Evolutionary conservation across 371 early-diverging fungal genomes (phyloP), one percentile per base, ranked within the genome.

Genomic region (Rhizopus stolonifer): DNA sequence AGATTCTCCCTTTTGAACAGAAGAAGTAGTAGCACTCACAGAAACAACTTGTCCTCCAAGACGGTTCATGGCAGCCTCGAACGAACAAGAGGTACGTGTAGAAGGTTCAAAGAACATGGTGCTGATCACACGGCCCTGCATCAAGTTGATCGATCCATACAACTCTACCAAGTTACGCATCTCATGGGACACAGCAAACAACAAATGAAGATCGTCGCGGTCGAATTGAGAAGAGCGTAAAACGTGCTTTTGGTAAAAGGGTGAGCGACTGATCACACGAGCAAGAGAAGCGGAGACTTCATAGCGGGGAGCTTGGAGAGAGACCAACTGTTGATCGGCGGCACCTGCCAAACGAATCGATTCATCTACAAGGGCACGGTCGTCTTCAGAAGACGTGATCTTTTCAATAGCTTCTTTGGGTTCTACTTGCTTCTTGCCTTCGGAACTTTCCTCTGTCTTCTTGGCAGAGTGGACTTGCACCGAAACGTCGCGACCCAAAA

Each of bases 181-280:
- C 75, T 98, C 97, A 54, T 94, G 93, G 1, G 98, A 97, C n/a
- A 94, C 87, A 39, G 93, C 93, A 74, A 98, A 98, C 52, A 98
- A 71, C 25, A 87, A 69, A 73, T 98, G 97, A 54, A 96, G 80
- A 55, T 96, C 94, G 47, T 88, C 83, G 51, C 96, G 89, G 42
- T 82, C 82, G 68, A 96, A 95, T 74, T 94, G 94, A 63, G 85
- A 83, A 26, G 93, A 93, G 39, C 89, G 84, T 42, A 95, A 69
- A 34, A 98, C 89, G 70, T 94, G 91, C 74, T 93, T 88, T 60
- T 87, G 87, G 67, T 86, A 92, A 87, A 95, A 98, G 22, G 96
- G 92, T 42, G 94, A 93, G 48, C 84, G 72, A 67, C 82, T 73
- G 36, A 90, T 78, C 34, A 88, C 69, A 36, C 73, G 73, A 36